phyloP scores from a whole-genome alignment of 2,329 filamentous ascomycete species.

The Pseudogymnoascus pannorum region DNA sequence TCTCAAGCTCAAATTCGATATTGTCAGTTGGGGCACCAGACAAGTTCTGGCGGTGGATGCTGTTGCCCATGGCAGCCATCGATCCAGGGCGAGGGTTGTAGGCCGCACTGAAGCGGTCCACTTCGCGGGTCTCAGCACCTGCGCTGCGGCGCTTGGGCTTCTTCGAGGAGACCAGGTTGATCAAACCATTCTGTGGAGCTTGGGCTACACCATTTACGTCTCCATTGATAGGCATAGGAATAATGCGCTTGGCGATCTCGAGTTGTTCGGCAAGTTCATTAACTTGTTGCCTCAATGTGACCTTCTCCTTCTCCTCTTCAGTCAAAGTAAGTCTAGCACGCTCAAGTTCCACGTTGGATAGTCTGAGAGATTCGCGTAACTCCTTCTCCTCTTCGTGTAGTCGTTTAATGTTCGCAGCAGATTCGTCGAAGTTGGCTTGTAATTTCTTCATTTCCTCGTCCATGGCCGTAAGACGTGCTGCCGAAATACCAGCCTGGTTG shows the following conservation, averaged over 20 bases:
- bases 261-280: slow-evolving; percentile 87
- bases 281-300: slow-evolving; percentile 78
- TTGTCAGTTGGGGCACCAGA: slow-evolving; percentile 75
- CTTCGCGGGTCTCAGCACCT: slow-evolving; percentile 73
- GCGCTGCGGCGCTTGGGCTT: slow-evolving; percentile 93
- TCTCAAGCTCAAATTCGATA: slow-evolving; percentile 91
- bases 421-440: slow-evolving; percentile 83
- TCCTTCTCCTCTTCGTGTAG: slow-evolving; percentile 90
- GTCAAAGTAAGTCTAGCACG: slow-evolving; percentile 66
- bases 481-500: slow-evolving; percentile 93
- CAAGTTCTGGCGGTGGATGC: slow-evolving; percentile 59
- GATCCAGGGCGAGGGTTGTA: slow-evolving; percentile 95
- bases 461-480: slow-evolving; percentile 81
- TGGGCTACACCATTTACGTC: slow-evolving; percentile 60
- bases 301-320: slow-evolving; percentile 77
- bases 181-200: slow-evolving; percentile 64
- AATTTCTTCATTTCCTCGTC: slow-evolving; percentile 94
- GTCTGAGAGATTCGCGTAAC: slow-evolving; percentile 72
- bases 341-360: slow-evolving; percentile 75
- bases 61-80: slow-evolving; percentile 72
- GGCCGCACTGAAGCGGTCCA: slow-evolving; percentile 83
- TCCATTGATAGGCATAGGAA: slow-evolving; percentile 57
- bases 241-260: slow-evolving; percentile 67
- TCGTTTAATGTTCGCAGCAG: slow-evolving; percentile 80
- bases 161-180: slow-evolving; percentile 95